Base-by-base conservation (phyloP, 2,329 filamentous ascomycete genomes). In the Diaporthe velutina region DNA sequence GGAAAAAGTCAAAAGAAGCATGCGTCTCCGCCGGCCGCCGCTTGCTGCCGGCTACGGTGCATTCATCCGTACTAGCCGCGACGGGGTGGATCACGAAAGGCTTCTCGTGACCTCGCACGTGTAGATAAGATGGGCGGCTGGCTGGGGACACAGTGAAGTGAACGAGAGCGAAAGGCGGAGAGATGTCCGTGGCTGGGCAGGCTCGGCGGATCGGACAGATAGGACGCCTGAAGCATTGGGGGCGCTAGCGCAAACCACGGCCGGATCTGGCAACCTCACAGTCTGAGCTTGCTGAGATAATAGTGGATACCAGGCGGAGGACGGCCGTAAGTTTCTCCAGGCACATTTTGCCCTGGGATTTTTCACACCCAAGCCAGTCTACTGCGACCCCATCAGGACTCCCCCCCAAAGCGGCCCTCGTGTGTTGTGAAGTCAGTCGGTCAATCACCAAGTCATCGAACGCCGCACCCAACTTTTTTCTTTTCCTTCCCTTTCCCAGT, bases 401-500 rank as follows among this genome's bases (percentile, higher is more conserved):
- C 48, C 64, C 42, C 58, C 64, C 64, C 45, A 66, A 68, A 52
- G 30, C 13, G 64, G 48, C 64, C 64, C 48, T 52, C 48, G 70
- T 61, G 60, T 64, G 70, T 61, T 54, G 70, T 61, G 70, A 72
- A 72, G 70, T 55, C 57, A 72, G 74, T 61, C 75, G 73, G 73
- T 78, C 77, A 75, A 79, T 79, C 79, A 74, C 78, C 75, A 77
- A 77, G 75, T 76, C 70, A 71, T 79, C 78, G 83, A 83, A 82
- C 80, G 83, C 85, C 83, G 83, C 55, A 58, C 35, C 73, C 73
- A 74, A 50, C 33, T 85, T 84, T 85, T 86, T 85, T 85, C 84
- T 80, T 82, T 81, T 83, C 85, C 85, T 86, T 84, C 83, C 84
- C 81, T 82, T 83, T 80, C 82, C 80, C 80, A 80, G 73, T 75